These are phyloP conservation scores for Pichia scutulata DNA, from an alignment of 805 yeast genomes.

Conservation along the genomic window DNA sequence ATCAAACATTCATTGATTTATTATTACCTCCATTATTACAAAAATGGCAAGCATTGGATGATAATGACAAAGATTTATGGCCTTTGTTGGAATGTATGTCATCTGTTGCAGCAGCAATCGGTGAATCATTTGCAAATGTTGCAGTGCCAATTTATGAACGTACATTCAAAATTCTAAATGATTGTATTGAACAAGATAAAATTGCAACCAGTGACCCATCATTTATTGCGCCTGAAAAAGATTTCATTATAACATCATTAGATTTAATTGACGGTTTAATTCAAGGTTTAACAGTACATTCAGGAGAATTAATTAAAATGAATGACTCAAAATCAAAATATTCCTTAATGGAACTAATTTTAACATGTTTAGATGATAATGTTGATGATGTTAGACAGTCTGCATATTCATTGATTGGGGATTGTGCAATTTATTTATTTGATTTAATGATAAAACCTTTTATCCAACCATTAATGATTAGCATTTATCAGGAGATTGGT, in stretches of 20 bases:
- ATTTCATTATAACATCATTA: conserved; percentile 79
- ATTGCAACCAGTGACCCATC: conserved; percentile 58
- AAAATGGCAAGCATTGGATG: conserved; percentile 71
- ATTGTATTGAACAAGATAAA: conserved; percentile 60
- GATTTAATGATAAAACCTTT: conserved; percentile 39
- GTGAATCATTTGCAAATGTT: conserved; percentile 78
- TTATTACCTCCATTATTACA: conserved; percentile 74
- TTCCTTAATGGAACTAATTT: conserved; percentile 50
- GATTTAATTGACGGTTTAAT: conserved; percentile 89
- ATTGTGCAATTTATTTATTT: conserved; percentile 59
- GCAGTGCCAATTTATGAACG: conserved; percentile 82
- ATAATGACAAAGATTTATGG: conserved; percentile 82
- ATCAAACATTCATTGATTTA: conserved; percentile 48
- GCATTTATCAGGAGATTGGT: conserved; percentile 62
- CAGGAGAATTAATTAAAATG: conserved; percentile 43
- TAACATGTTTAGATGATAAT: conserved; percentile 67
- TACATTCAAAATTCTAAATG: conserved; percentile 59
- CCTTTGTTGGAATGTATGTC: conserved; percentile 91
- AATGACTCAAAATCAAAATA: conserved; percentile 18
- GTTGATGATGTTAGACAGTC: conserved; percentile 88
- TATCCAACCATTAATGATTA: conserved; percentile 47
- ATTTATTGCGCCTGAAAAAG: conserved; percentile 76
- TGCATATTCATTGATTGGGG: conserved; percentile 86
- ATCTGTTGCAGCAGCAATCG: conserved; percentile 79
- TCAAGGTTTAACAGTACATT: conserved; percentile 72